Conservation (phyloP, 225 moss, liverwort and hornwort species). For the Neckera pumila region DNA sequence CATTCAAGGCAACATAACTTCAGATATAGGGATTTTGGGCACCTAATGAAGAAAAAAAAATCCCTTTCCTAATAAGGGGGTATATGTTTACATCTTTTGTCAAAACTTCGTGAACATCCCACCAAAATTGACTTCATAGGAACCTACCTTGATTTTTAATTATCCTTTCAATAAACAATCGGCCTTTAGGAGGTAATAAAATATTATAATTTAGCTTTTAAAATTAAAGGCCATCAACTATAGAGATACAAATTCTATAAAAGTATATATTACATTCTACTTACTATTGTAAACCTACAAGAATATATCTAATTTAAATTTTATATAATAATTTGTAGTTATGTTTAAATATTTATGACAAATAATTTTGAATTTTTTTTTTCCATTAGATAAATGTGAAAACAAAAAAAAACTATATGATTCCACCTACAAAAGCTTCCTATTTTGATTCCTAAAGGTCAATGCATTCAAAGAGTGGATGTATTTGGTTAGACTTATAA, state of each 20-base stretch:
- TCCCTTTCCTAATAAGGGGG: too few relatives aligned
- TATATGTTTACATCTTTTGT: too few relatives aligned
- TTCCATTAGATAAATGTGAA: not conserved
- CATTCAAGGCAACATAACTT: too few relatives aligned
- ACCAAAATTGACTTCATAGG: too few relatives aligned
- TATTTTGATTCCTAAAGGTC: not conserved
- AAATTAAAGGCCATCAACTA: not conserved
- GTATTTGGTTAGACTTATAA: too few relatives aligned
- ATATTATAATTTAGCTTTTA: not conserved
- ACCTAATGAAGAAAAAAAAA: too few relatives aligned
- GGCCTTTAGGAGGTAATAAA: too few relatives aligned
- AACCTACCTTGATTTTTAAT: too few relatives aligned
- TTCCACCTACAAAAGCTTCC: not conserved
- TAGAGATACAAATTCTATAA: not conserved
- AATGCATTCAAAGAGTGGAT: too few relatives aligned
- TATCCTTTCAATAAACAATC: too few relatives aligned
- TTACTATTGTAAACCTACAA: not conserved
- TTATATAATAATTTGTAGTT: not conserved
- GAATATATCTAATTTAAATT: rapidly evolving
- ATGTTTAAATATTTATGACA: not conserved
- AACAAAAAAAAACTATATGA: not conserved
- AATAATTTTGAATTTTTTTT: not conserved
- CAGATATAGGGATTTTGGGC: too few relatives aligned
- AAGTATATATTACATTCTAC: not conserved
- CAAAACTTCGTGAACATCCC: too few relatives aligned